phyloP scores from a whole-genome alignment of 345 rosid species.

The Populus nigra region DNA sequence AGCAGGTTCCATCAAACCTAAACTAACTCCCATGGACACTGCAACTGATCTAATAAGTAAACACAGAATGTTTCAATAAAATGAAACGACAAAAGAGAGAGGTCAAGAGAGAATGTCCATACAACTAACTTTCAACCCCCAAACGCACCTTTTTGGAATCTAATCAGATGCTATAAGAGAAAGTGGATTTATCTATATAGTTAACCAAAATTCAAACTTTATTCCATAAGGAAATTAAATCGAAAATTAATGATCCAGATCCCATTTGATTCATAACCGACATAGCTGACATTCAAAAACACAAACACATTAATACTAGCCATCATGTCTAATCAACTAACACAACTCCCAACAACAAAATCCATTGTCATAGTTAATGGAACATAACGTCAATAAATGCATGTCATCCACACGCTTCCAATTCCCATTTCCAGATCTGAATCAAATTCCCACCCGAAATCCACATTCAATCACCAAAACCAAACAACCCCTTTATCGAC shows the following conservation, averaged over 20 bases:
- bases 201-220: background rate
- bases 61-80: background rate
- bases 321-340: background rate
- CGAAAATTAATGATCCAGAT: background rate
- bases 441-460: background rate
- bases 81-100: background rate
- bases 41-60: background rate
- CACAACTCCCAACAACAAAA: background rate
- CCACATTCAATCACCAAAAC: background rate
- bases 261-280: background rate
- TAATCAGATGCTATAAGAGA: background rate
- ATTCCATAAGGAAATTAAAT: background rate
- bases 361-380: background rate
- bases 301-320: background rate
- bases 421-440: slow-evolving; percentile 14
- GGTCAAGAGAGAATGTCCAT: background rate
- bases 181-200: background rate
- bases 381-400: background rate
- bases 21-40: background rate
- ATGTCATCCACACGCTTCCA: background rate
- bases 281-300: background rate
- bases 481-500: background rate
- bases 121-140: background rate
- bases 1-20: background rate
- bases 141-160: background rate